Conservation (phyloP, 345 rosid species). For the Luvunga scandens region DNA sequence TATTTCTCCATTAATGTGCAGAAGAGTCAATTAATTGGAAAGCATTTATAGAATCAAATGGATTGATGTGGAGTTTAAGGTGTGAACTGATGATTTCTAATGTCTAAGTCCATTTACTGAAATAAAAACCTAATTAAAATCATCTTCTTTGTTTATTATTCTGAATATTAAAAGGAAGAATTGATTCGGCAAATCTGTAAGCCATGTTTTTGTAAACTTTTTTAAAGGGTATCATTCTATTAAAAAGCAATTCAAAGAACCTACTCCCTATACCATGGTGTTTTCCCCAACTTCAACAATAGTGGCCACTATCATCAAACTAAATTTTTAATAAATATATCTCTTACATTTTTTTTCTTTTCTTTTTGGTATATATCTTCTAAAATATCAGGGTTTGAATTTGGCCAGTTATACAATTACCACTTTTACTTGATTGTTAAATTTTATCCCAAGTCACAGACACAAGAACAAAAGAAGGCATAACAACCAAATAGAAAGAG, state of each 20-base stretch:
- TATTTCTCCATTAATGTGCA: background rate
- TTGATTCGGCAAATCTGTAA: background rate
- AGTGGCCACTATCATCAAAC: background rate
- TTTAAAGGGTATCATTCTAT: slow-evolving; percentile 3
- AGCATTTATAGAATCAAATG: background rate
- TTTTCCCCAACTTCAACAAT: background rate
- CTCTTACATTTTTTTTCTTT: too few species aligned
- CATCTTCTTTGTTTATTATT: too few species aligned
- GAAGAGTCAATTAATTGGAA: background rate
- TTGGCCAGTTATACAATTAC: too few species aligned
- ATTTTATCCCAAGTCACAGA: too few species aligned
- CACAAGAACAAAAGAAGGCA: too few species aligned
- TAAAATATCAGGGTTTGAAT: too few species aligned
- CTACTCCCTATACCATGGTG: background rate
- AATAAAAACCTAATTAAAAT: too few species aligned
- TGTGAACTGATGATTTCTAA: background rate
- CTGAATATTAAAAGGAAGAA: background rate
- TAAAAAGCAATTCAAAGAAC: slow-evolving; percentile 24
- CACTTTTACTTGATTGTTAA: too few species aligned
- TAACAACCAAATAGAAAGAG: too few species aligned
- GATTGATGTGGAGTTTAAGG: background rate
- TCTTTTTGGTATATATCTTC: too few species aligned
- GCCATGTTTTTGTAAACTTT: slow-evolving; percentile 5
- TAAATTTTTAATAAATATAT: background rate
- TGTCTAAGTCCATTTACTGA: background rate